A percentile compares a stretch with the other conserved stretches of the same genome.
These are phyloP conservation scores for Nicotiana sylvestris DNA, from an alignment of 257 asterid species.

Conservation along the genomic window DNA sequence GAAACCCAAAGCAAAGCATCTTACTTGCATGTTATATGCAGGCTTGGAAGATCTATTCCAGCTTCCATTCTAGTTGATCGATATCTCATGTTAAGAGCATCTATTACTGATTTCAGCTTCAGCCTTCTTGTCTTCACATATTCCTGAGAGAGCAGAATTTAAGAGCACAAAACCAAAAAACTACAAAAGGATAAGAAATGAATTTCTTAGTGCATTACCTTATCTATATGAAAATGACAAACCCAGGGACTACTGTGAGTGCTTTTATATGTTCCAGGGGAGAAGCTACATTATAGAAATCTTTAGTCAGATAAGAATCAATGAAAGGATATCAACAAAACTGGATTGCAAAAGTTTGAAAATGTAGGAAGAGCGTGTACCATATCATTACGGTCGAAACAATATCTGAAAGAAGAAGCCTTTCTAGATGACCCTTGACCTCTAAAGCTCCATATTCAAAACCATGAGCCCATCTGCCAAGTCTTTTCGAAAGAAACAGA, in stretches of 20 bases:
- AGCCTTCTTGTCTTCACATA: slow-evolving; percentile 47
- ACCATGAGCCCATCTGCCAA: slow-evolving; percentile 58
- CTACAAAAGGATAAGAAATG: background rate
- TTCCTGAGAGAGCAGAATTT: slow-evolving; percentile 50
- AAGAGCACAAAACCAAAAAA: slow-evolving; percentile 14
- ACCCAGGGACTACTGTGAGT: slow-evolving; percentile 53
- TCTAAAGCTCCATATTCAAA: slow-evolving; percentile 83
- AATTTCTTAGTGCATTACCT: slow-evolving; percentile 47
- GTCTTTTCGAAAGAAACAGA: slow-evolving; percentile 59
- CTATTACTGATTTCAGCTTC: slow-evolving; percentile 42
- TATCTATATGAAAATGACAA: slow-evolving; percentile 68
- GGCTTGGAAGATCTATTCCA: slow-evolving; percentile 43
- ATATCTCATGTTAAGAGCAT: slow-evolving; percentile 52
- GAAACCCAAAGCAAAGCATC: slow-evolving; percentile 18
- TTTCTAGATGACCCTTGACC: slow-evolving; percentile 72
- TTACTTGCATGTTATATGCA: slow-evolving; percentile 62
- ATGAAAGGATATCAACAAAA: slow-evolving; percentile 10
- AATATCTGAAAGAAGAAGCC: slow-evolving; percentile 51
- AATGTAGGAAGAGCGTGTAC: slow-evolving; percentile 28
- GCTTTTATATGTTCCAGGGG: slow-evolving; percentile 28
- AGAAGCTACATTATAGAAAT: slow-evolving; percentile 35
- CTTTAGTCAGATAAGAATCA: slow-evolving; percentile 20
- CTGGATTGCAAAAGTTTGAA: background rate
- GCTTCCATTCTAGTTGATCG: slow-evolving; percentile 31
- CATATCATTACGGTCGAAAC: slow-evolving; percentile 66